Percentiles rank a stretch among this genome's conserved stretches.
Evolutionary conservation across 371 early-diverging fungal genomes (phyloP).

Genomic region (Rhizopus microsporus): DNA sequence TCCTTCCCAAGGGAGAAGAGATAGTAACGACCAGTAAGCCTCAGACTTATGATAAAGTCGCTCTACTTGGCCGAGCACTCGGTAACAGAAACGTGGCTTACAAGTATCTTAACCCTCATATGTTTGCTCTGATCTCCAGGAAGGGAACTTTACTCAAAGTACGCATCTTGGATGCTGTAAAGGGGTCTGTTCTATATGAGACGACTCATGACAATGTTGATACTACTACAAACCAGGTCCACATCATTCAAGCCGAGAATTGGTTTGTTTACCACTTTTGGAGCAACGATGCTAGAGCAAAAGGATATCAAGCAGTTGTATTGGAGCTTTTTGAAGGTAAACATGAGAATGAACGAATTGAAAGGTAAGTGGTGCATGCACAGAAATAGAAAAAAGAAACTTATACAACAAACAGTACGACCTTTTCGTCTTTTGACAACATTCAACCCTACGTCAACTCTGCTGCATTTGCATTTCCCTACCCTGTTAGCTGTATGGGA

Average conservation of each 20-base stretch:
- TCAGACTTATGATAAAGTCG: constrained; percentile 59
- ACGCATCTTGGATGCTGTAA: constrained; percentile 85
- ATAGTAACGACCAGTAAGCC: constrained; percentile 49
- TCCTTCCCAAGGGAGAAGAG: constrained; percentile 60
- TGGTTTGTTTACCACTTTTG: constrained; percentile 89
- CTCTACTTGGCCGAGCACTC: constrained; percentile 89
- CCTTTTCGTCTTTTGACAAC: constrained; percentile 73
- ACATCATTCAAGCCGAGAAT: constrained; percentile 80
- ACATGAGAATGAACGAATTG: constrained; percentile 70
- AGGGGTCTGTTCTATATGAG: constrained; percentile 80
- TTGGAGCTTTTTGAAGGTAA: constrained; percentile 87
- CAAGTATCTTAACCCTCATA: constrained; percentile 95
- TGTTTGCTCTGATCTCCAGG: constrained; percentile 67
- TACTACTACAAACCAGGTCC: constrained; percentile 51
- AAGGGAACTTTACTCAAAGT: constrained; percentile 45
- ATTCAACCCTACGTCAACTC: constrained; percentile 74
- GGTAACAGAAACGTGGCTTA: constrained; percentile 93
- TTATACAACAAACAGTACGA: constrained; percentile 35
- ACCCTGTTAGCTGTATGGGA: constrained; percentile 72
- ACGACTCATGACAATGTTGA: constrained; percentile 68
- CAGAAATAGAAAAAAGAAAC: background rate
- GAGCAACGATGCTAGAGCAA: constrained; percentile 64
- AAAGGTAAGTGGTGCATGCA: constrained; percentile 46
- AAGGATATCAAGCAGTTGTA: constrained; percentile 68
- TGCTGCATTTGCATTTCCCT: constrained; percentile 76